phyloP scores from a whole-genome alignment of 225 moss, liverwort and hornwort genomes.

The Marchantia polymorpha region DNA sequence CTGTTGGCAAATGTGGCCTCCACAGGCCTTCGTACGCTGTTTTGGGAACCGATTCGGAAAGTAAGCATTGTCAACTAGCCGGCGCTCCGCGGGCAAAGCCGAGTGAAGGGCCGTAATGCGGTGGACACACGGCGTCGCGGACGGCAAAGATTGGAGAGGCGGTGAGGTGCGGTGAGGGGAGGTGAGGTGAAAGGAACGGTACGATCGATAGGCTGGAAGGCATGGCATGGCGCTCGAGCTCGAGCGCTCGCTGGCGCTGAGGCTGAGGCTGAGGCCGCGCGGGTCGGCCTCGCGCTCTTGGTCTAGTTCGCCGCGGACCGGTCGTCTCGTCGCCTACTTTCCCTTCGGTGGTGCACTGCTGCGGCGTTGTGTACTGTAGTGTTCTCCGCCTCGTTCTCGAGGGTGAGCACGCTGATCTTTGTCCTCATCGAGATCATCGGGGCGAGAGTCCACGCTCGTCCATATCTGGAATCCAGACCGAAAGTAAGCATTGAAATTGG shows the following conservation, averaged over 20 bases:
- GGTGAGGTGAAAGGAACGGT: neutral
- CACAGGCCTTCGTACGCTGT: neutral
- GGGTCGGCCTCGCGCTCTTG: neutral
- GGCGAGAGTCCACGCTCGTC: neutral
- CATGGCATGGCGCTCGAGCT: neutral
- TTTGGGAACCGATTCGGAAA: neutral
- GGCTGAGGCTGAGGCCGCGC: too few relatives aligned
- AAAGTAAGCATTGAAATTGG: neutral
- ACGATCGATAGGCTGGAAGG: neutral
- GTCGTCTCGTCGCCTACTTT: neutral
- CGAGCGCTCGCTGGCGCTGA: neutral
- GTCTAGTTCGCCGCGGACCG: neutral
- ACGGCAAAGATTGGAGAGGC: neutral
- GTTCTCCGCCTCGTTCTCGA: neutral
- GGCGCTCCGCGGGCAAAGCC: neutral
- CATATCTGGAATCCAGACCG: neutral
- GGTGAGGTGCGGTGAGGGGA: constrained; percentile 7
- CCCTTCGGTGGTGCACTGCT: neutral
- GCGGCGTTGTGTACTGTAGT: neutral
- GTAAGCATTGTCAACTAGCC: neutral
- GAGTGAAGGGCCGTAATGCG: neutral
- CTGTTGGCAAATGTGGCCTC: neutral
- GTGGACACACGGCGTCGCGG: neutral
- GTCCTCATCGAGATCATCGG: constrained; percentile 1
- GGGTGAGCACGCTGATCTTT: neutral